Base-by-base conservation (phyloP, 2,329 filamentous ascomycete species). In the Pestalotiopsis sp. region DNA sequence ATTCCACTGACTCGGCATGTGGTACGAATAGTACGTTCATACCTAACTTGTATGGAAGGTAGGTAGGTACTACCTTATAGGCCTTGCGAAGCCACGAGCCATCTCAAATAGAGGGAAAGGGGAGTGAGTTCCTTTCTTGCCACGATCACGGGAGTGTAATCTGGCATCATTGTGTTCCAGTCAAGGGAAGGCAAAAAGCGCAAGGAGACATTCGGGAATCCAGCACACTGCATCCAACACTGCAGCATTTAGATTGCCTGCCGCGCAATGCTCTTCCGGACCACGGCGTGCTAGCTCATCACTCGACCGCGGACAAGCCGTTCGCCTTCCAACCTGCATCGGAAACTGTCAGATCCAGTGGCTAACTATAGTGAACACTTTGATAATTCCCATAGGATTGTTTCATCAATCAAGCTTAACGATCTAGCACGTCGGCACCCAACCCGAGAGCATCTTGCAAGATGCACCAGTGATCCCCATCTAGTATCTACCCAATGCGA, bases 181-280 rank as follows among this genome's bases (percentile, higher is more conserved):
- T n/a, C 17, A 20, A 52, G 17, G 45, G 20, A 52, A 23, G 20
- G 7, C 7, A 52, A 52, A 6, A n/a, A 9, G 45, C 20, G 17
- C 45, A n/a, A 36, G 31, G 31, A 36, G 31, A n/a, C 17, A 23
- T 52, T 52, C 45, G 23, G 23, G 13, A 36, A 65, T 13, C 13
- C 20, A 23, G 36, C 20, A 65, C 39, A 38, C n/a, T 49, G 14
- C 25, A 62, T 9, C 13, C 27, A 56, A 27, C 25, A 27, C 25
- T 23, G 45, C 65, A 67, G 38, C 65, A 59, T 60, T 23, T 67
- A 67, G 31, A 59, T 67, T 67, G 56, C 52, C 65, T 59, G 65
- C 65, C 65, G 56, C 65, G 65, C 65, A 60, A 67, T 67, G 31
- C 56, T 59, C 25, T 57, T n/a, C 31, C n/a, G 14, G 27, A 62